Evolutionary conservation across 495 filamentous ascomycete species (phyloP).

Genomic region (Aspergillus homomorphus): DNA sequence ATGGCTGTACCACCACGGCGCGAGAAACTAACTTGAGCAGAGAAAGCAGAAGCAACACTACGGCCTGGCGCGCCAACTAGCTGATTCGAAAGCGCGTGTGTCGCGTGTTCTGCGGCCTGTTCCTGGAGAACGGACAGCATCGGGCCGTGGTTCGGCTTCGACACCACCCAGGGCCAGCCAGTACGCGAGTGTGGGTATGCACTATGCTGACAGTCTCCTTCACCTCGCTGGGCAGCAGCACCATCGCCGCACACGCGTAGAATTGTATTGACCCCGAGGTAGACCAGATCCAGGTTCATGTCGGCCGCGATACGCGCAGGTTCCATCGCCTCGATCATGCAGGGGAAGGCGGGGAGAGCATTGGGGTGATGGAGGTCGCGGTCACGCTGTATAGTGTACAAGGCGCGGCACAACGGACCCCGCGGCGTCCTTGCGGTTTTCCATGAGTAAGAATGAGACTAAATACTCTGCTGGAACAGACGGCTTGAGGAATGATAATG

Average conservation of each 20-base stretch:
- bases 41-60: conserved; percentile 27
- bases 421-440: conserved; percentile 22
- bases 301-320: conserved; percentile 23
- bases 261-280: too few species aligned
- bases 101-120: conserved; percentile 26
- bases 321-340: conserved; percentile 24
- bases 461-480: conserved; percentile 16
- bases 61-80: conserved; percentile 11
- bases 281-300: conserved; percentile 23
- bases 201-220: conserved; percentile 21
- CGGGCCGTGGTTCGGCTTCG: conserved; percentile 30
- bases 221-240: conserved; percentile 20
- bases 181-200: conserved; percentile 23
- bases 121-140: conserved; percentile 31
- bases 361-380: conserved; percentile 20
- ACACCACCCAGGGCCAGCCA: conserved; percentile 22
- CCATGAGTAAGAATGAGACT: conserved; percentile 26
- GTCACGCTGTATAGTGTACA: conserved; percentile 13
- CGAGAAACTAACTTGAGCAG: conserved; percentile 30
- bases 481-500: conserved; percentile 20
- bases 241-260: too few species aligned
- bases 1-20: too few species aligned
- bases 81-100: conserved; percentile 24
- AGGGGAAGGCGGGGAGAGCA: conserved; percentile 18
- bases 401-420: conserved; percentile 17